Base-by-base conservation (phyloP, 805 yeast species). In the Ogataea corticis region DNA sequence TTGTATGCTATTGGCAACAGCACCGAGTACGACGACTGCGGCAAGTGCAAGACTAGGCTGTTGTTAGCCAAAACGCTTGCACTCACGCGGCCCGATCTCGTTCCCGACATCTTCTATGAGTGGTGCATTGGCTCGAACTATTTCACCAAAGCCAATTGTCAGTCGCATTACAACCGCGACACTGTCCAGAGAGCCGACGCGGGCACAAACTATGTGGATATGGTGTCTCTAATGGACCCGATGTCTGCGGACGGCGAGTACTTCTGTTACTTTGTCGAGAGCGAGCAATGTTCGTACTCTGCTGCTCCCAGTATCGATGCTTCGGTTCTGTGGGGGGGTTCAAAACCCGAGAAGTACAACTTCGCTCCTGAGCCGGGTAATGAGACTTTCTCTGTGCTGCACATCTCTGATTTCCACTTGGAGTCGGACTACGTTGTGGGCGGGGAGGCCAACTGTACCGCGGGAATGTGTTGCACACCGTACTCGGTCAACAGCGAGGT, bases 391-490 rank as follows among this genome's bases (percentile, higher is more conserved):
- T 78, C 81, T 48, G 88, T 82, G 4, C 67, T 84, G 49, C 91
- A 84, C 54, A 55, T 84, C 27, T 75, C 84, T 15, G 90, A 84
- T 58, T 79, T 83, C 63, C 89, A 84, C 61, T 63, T 81, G 38
- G 79, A 82, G 58, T 61, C 76, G 44, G 77, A 78, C 50, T 80
- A 76, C 60, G 61, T 69, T 17, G 65, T 77, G 11, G 85, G 83
- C 27, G 61, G 76, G 4, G 86, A 80, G 59, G 76, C 76, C n/a
- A 79, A 80, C 56, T 79, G 85, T 61, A 63, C 82, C 4, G 61
- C 61, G 23, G 66, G 69, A 23, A 71, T 82, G 75, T 84, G 91
- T 61, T 84, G 91, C 61, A 71, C 80, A 19, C 75, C 80, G 0
- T 76, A 73, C 43, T 69, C 76, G 3, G 59, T 56, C 37, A 77